Conservation (phyloP, 2,329 filamentous ascomycete species). For the Pleomassaria siparia region DNA sequence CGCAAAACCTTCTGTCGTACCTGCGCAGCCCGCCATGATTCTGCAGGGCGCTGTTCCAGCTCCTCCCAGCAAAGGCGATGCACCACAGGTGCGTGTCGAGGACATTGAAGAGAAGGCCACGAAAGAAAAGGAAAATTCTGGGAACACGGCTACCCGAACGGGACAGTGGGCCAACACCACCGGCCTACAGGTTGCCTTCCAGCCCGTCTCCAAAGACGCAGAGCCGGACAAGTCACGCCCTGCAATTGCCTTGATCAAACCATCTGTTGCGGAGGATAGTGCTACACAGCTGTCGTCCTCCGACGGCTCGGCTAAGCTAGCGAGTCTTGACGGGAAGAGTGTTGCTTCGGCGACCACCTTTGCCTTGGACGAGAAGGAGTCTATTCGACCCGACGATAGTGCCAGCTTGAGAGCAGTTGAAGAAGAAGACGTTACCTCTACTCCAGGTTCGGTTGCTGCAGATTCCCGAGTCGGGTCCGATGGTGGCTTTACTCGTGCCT, state of each 20-base stretch:
- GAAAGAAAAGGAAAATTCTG: conserved; percentile 21
- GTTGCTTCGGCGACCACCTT: conserved; percentile 93
- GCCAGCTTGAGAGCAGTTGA: conserved; percentile 89
- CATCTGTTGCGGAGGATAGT: conserved; percentile 45
- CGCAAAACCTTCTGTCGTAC: conserved; percentile 28
- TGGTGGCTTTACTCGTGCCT: conserved; percentile 60
- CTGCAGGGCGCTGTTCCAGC: conserved; percentile 23
- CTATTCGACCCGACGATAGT: conserved; percentile 89
- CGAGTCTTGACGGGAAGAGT: conserved; percentile 90
- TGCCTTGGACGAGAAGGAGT: conserved; percentile 96
- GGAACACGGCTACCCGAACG: conserved; percentile 23
- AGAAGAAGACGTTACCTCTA: conserved; percentile 82
- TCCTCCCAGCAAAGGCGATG: conserved; percentile 17
- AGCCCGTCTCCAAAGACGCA: conserved; percentile 51
- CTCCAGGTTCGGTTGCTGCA: conserved; percentile 72
- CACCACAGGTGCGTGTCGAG: conserved; percentile 17
- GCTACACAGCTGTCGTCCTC: conserved; percentile 54
- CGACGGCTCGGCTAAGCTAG: conserved; percentile 73
- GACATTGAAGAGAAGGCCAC: conserved; percentile 14
- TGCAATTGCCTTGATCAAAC: conserved; percentile 32
- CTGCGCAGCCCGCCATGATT: conserved; percentile 21
- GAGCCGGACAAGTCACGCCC: conserved; percentile 27
- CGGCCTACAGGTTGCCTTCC: conserved; percentile 20
- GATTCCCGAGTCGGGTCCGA: conserved; percentile 84
- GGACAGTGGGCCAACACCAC: conserved; percentile 27